Evolutionary conservation across 208 protist species (phyloP), one percentile per base, ranked within the genome.

Genomic region (Trypanosoma melophagium): DNA sequence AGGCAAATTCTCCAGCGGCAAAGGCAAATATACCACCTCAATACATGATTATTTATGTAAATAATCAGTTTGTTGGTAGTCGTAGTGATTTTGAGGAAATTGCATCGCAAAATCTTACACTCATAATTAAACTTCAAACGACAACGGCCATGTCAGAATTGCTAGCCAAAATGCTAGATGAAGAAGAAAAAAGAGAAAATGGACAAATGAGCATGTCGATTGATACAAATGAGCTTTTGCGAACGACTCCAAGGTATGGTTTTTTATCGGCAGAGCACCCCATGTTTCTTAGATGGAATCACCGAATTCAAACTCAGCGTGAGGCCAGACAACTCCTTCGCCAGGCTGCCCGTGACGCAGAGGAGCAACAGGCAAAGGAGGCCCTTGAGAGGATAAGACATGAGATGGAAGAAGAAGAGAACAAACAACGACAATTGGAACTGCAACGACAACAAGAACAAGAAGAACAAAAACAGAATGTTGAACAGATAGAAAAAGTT

Each of bases 251-350:
- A 22, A 78, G 89, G n/a, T 94, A 84, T 65, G 82, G 77, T 51
- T 94, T 94, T 81, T 67, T 94, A 13, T 90, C 83, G 0, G 69
- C 67, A 22, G 70, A 83, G 17, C 89, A 94, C 62, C 89, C 89
- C 0, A 65, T 94, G 41, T 94, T 94, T 75, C 65, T 78, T 1
- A 76, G 89, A 7, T 94, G 88, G 66, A 87, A 69, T 49, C 60
- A 80, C 19, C 73, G 89, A n/a, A 65, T 92, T 13, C 66, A 77
- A 58, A 74, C 77, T 10, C 65, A 84, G 44, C 77, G 77, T 0
- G 80, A 90, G n/a, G 85, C 85, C 0, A 70, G 67, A 21, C 76
- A 80, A 57, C 53, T 92, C 17, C 81, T 94, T 72, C 67, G 76
- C 16, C 80, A 90, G 35, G 57, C 77, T 5, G 85, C 77, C 19